phyloP scores from a whole-genome alignment of 352 stramenopile genomes.

The Globisporangium nagaii region DNA sequence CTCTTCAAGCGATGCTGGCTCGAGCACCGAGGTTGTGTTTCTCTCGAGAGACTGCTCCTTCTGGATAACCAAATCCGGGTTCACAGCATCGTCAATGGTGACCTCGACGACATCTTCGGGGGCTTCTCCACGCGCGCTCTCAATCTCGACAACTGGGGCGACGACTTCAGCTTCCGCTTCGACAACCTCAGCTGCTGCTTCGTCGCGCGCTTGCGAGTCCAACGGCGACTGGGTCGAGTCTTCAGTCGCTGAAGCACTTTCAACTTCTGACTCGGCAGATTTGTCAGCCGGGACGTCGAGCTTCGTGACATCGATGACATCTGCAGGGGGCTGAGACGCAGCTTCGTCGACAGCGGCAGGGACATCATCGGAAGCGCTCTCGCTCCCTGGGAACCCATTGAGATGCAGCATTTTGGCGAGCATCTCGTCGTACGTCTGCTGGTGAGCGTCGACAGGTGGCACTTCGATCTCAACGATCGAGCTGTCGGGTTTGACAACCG shows the following conservation, averaged over 20 bases:
- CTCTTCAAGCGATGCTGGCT: neutral
- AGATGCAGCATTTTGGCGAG: constrained; percentile 9
- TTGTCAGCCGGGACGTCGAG: neutral
- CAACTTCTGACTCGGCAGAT: neutral
- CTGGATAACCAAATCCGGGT: constrained; percentile 5
- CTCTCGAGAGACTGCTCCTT: neutral
- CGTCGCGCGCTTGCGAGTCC: neutral
- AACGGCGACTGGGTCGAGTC: neutral
- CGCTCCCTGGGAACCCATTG: neutral
- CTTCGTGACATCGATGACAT: neutral
- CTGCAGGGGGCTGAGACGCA: neutral
- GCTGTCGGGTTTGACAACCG: neutral
- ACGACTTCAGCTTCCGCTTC: neutral
- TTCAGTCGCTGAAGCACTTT: too few species aligned
- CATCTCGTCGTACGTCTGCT: neutral
- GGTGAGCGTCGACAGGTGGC: neutral
- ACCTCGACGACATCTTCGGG: constrained; percentile 7
- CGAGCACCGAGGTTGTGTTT: neutral
- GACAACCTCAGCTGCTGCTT: neutral
- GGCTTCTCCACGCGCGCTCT: neutral
- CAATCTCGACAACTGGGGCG: neutral
- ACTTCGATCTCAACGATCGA: constrained; percentile 6
- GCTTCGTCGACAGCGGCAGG: neutral
- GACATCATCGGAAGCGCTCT: neutral
- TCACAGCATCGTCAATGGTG: constrained; percentile 5